A percentile compares a stretch with the other conserved stretches of the same genome.
These are phyloP conservation scores for Murraya koenigii DNA, from an alignment of 345 rosid genomes.

Conservation along the genomic window DNA sequence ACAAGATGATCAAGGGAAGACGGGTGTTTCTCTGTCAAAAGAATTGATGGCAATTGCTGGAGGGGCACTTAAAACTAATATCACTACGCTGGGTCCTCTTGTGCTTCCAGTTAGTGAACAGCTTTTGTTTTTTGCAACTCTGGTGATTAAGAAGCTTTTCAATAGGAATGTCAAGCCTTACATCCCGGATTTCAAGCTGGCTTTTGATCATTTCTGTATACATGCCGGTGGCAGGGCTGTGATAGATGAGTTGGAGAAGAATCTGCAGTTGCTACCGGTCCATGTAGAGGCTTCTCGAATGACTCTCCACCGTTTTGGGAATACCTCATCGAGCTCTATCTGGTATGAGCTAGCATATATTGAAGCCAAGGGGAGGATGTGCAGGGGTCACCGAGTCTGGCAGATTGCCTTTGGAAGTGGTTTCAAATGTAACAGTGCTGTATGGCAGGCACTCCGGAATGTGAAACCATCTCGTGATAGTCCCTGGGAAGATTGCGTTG, in stretches of 20 bases:
- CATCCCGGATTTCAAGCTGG: slow-evolving; percentile 55
- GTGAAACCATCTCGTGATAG: slow-evolving; percentile 33
- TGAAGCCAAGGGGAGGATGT: slow-evolving; percentile 51
- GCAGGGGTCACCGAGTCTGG: slow-evolving; percentile 44
- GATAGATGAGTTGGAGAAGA: slow-evolving; percentile 62
- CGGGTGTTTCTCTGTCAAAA: slow-evolving; percentile 61
- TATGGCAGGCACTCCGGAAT: slow-evolving; percentile 37
- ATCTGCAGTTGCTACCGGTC: slow-evolving; percentile 44
- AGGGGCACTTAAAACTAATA: slow-evolving; percentile 51
- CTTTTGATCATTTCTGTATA: slow-evolving; percentile 55
- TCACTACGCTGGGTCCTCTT: slow-evolving; percentile 55
- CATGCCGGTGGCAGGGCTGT: slow-evolving; percentile 62
- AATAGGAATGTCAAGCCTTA: slow-evolving; percentile 46
- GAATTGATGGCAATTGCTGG: slow-evolving; percentile 72
- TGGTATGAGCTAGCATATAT: slow-evolving; percentile 54
- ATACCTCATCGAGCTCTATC: slow-evolving; percentile 59
- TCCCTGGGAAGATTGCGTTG: slow-evolving; percentile 43
- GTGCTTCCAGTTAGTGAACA: slow-evolving; percentile 60
- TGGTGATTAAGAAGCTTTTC: slow-evolving; percentile 42
- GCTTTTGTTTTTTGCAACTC: slow-evolving; percentile 45
- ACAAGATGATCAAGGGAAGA: slow-evolving; percentile 59
- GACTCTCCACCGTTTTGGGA: slow-evolving; percentile 60
- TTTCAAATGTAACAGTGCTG: slow-evolving; percentile 52
- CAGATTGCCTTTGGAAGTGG: slow-evolving; percentile 62
- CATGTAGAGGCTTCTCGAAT: slow-evolving; percentile 59